Conservation (phyloP, 1,284 basidiomycete species). For the Tremellales sp. region DNA sequence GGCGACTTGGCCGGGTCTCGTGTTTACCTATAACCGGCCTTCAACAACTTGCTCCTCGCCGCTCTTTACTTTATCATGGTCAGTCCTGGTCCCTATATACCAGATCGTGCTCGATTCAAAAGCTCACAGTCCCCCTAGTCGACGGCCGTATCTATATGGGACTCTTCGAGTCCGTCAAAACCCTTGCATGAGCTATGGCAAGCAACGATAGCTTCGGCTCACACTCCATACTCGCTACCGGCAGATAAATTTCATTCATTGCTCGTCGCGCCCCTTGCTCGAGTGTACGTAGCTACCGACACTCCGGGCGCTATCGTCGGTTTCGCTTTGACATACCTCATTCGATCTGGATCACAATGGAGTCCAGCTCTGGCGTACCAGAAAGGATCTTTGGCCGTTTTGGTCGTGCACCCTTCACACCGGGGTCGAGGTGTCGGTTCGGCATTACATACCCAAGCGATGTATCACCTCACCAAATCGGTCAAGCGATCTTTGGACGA, state of each 20-base stretch:
- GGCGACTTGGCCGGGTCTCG: no score
- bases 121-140: no score
- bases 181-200: background rate
- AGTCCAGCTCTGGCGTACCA: slow-evolving; percentile 11
- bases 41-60: no score
- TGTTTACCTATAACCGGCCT: no score
- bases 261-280: slow-evolving; percentile 6
- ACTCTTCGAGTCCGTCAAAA: background rate
- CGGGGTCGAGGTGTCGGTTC: slow-evolving; percentile 13
- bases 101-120: no score
- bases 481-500: slow-evolving; percentile 2
- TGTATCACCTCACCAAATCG: slow-evolving; percentile 4
- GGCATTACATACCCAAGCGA: slow-evolving; percentile 13
- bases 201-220: background rate
- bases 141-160: no score
- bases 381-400: slow-evolving; percentile 12
- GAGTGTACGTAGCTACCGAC: slow-evolving; percentile 7
- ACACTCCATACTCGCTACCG: slow-evolving; percentile 13
- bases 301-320: slow-evolving; percentile 2
- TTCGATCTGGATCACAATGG: slow-evolving; percentile 2
- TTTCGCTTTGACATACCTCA: slow-evolving; percentile 17
- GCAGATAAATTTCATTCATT: slow-evolving; percentile 9
- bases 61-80: no score
- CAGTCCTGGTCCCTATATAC: no score
- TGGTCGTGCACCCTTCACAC: slow-evolving; percentile 12